These are phyloP conservation scores for Chloranthus sessilifolius DNA, from an alignment of 164 flowering plant genomes.

Conservation along the genomic window DNA sequence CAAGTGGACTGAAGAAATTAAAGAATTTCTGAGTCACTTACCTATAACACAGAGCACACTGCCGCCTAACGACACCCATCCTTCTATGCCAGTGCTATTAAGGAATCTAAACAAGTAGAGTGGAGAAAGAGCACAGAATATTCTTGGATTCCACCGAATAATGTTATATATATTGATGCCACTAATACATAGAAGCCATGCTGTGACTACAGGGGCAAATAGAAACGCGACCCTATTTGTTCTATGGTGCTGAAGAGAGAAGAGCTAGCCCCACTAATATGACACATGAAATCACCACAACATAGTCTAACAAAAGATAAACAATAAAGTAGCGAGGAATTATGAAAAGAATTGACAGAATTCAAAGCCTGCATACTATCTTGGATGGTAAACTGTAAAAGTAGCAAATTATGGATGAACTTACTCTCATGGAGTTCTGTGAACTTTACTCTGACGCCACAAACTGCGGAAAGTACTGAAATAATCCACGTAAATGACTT, in stretches of 20 bases:
- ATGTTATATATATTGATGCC: slow-evolving; percentile 68
- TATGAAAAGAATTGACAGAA: neutral
- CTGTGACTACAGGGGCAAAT: slow-evolving; percentile 64
- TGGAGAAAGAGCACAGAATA: slow-evolving; percentile 60
- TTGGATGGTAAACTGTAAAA: neutral
- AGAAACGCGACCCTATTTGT: slow-evolving; percentile 62
- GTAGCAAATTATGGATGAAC: slow-evolving; percentile 9
- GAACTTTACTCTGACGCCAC: slow-evolving; percentile 44
- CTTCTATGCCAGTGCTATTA: slow-evolving; percentile 42
- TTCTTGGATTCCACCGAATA: slow-evolving; percentile 53
- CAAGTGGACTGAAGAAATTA: neutral
- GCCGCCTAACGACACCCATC: slow-evolving; percentile 81
- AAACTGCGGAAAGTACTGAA: slow-evolving; percentile 76
- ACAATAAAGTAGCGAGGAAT: neutral
- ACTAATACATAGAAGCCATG: slow-evolving; percentile 61
- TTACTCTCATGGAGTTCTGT: slow-evolving; percentile 49
- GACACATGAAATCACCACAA: slow-evolving; percentile 47
- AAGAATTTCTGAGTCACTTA: slow-evolving; percentile 15
- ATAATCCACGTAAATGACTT: no score
- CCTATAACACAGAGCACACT: slow-evolving; percentile 73
- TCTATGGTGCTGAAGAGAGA: slow-evolving; percentile 67
- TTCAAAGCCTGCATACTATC: no score
- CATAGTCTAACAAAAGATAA: slow-evolving; percentile 39
- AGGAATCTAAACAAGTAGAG: slow-evolving; percentile 55
- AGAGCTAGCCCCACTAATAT: slow-evolving; percentile 56